A percentile compares a stretch with the other conserved stretches of the same genome.
phyloP scores from a whole-genome alignment of 163 green algal genomes.

The Chlamydomonas reinhardtii region DNA sequence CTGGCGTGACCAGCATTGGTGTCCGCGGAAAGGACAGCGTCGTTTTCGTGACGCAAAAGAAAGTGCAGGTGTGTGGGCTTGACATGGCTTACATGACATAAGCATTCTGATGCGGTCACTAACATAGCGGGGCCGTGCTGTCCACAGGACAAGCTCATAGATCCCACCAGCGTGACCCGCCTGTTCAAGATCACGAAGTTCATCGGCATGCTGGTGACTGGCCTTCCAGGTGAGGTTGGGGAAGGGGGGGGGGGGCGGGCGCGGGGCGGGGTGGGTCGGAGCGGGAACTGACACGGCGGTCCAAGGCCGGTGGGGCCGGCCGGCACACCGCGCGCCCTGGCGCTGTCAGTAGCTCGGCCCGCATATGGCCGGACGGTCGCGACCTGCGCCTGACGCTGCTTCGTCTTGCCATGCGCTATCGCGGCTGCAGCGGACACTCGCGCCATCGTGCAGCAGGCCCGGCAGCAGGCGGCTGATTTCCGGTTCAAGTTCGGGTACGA shows the following conservation, averaged over 20 bases:
- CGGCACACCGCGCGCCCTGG: too few species aligned
- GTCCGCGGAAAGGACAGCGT: constrained; percentile 96
- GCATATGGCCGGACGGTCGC: too few species aligned
- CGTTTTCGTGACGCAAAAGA: constrained; percentile 97
- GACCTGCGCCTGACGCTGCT: too few species aligned
- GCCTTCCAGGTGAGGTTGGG: constrained; percentile 71
- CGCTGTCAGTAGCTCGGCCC: too few species aligned
- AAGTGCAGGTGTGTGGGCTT: constrained; percentile 81
- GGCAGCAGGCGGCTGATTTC: constrained; percentile 96
- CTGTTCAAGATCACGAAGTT: constrained; percentile 92
- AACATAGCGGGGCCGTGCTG: not conserved
- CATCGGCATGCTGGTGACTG: constrained; percentile 91
- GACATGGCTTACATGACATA: not conserved
- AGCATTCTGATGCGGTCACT: not conserved
- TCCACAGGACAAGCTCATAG: constrained; percentile 97
- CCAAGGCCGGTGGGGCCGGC: too few species aligned
- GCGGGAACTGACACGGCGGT: too few species aligned
- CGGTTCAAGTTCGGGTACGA: constrained; percentile 98
- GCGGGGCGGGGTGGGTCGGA: not conserved
- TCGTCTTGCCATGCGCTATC: not conserved
- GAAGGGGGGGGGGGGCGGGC: not conserved
- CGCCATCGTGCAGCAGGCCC: constrained; percentile 92
- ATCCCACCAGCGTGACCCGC: constrained; percentile 90
- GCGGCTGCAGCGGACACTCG: constrained; percentile 83
- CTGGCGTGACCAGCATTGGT: constrained; percentile 92